phyloP scores from a whole-genome alignment of 2,329 filamentous ascomycete species.

The Aureobasidium sp. region DNA sequence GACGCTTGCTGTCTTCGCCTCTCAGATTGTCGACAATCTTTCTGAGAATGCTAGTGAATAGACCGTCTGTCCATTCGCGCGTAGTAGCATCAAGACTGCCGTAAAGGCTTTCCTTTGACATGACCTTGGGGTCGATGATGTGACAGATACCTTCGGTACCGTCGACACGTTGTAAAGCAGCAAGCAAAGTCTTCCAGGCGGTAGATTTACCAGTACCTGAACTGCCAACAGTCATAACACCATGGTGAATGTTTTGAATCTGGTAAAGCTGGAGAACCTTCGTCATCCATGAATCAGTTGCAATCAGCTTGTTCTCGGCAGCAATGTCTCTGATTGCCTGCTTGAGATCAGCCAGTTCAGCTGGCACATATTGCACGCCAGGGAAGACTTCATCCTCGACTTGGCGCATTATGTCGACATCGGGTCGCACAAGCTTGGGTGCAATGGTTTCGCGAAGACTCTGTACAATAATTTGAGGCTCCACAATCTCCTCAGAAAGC shows the following conservation, averaged over 20 bases:
- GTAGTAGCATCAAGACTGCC: slow-evolving; percentile 94
- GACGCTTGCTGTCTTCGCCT: slow-evolving; percentile 90
- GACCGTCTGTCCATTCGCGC: slow-evolving; percentile 95
- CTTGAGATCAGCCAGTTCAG: slow-evolving; percentile 72
- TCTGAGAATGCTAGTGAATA: slow-evolving; percentile 94
- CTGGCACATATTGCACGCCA: slow-evolving; percentile 85
- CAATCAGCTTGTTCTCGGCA: slow-evolving; percentile 75
- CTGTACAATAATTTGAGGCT: slow-evolving; percentile 97
- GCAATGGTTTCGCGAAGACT: slow-evolving; percentile 98
- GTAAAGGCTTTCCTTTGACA: slow-evolving; percentile 98
- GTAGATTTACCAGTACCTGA: slow-evolving; percentile 97
- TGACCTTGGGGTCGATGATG: slow-evolving; percentile 98
- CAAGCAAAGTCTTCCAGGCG: slow-evolving; percentile 86
- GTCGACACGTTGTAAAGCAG: slow-evolving; percentile 85
- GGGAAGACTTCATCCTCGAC: slow-evolving; percentile 87
- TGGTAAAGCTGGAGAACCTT: slow-evolving; percentile 96
- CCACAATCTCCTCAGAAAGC: slow-evolving; percentile 63
- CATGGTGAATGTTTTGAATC: slow-evolving; percentile 95
- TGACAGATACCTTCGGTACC: slow-evolving; percentile 90
- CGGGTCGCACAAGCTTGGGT: slow-evolving; percentile 86
- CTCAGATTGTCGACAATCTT: slow-evolving; percentile 99
- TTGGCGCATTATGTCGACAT: slow-evolving; percentile 78
- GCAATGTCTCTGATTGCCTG: slow-evolving; percentile 77
- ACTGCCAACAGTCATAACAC: slow-evolving; percentile 99
- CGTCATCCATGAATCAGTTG: slow-evolving; percentile 93